Evolutionary conservation across 2,329 filamentous ascomycete genomes (phyloP), one percentile per base, ranked within the genome.

Genomic region (Chaetomium strumarium): DNA sequence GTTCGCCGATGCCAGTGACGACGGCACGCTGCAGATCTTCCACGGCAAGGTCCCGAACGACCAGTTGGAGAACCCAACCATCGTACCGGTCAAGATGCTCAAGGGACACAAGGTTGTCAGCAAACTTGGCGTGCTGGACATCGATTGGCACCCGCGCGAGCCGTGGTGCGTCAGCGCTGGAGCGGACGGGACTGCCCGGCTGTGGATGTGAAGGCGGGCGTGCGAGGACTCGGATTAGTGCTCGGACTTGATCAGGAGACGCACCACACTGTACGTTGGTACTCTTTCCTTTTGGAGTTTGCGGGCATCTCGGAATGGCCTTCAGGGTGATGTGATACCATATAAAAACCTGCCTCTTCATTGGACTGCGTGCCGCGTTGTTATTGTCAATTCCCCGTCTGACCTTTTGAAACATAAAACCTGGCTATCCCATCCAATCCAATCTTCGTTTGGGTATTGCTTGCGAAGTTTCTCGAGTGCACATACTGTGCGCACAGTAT

Each of bases 31-130:
- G 60, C 93, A 99, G 69, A 88, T 99, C 49, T 97, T 97, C 81
- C 92, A 97, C 68, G 92, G 90, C 52, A 95, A 92, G 71, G 92
- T 97, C 29, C 90, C 95, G 30, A 90, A 85, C 56, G 93, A 99
- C 68, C 76, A 96, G 67, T 89, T 99, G 81, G 90, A 95, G 74
- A 96, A 96, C 65, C 91, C 93, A 7, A 95, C 86, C 13, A 96
- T 99, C 64, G 93, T 97, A 47, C 93, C 93, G 9, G 79, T 99
- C 58, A 99, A 97, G 78, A 90, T 95, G 64, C 78, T 99, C 45
- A 86, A 82, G 65, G 93, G 93, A 1, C 93, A 99, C 72, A 88
- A 86, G 70, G 84, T 97, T 2, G 86, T 87, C 65, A 86, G 82
- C 65, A 86, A 90, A 60, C 72, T 99, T 53, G 93, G 93, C 60